phyloP scores from a whole-genome alignment of 345 rosid species.

The Schrenkiella parvula region DNA sequence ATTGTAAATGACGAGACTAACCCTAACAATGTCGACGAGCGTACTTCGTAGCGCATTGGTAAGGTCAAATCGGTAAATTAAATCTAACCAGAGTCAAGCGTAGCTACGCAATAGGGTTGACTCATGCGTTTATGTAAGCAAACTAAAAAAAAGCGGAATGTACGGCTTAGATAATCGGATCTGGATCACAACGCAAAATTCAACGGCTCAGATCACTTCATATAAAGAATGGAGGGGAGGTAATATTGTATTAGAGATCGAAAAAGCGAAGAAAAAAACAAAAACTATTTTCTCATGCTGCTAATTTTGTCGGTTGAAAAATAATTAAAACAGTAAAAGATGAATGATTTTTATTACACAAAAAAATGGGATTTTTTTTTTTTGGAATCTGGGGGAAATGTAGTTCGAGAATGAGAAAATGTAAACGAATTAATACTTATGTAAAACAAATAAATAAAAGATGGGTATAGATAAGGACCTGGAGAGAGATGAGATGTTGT shows the following conservation, averaged over 20 bases:
- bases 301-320: slow-evolving; percentile 28
- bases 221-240: background rate
- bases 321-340: background rate
- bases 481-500: slow-evolving; percentile 27
- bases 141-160: slow-evolving; percentile 32
- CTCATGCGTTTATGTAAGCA: slow-evolving; percentile 4
- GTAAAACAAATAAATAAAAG: background rate
- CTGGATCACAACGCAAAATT: slow-evolving; percentile 38
- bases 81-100: slow-evolving; percentile 25
- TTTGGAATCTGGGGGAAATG: background rate
- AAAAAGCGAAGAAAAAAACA: background rate
- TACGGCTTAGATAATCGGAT: slow-evolving; percentile 63
- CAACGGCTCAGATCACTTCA: slow-evolving; percentile 42
- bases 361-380: background rate
- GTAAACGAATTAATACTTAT: background rate
- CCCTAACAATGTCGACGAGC: slow-evolving; percentile 7
- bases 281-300: background rate
- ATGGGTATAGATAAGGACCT: slow-evolving; percentile 15
- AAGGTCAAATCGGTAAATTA: slow-evolving; percentile 23
- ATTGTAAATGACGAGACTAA: background rate
- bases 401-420: slow-evolving; percentile 5
- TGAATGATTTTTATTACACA: background rate
- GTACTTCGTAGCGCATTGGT: background rate
- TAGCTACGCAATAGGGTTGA: slow-evolving; percentile 9
- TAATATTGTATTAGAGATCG: background rate